Conservation (phyloP, 2,329 filamentous ascomycete genomes). For the Beauveria scarabaeidicola region DNA sequence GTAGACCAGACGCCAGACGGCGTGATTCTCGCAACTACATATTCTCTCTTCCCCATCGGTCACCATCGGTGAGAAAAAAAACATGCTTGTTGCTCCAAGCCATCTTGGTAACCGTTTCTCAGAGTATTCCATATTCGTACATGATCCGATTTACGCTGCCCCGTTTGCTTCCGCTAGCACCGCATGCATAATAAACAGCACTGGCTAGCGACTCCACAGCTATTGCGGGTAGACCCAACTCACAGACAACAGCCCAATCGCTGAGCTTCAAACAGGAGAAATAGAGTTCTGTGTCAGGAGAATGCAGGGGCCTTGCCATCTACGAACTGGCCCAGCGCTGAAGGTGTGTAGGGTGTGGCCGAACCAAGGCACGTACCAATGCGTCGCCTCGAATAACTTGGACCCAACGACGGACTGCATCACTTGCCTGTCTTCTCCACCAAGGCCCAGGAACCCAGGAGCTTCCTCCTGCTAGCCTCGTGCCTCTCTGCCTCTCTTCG, state of each 20-base stretch:
- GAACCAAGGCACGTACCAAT: not conserved
- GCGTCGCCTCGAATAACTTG: constrained; percentile 1
- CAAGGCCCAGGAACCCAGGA: not conserved
- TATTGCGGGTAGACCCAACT: not conserved
- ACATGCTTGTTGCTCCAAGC: too few relatives aligned
- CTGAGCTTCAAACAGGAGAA: not conserved
- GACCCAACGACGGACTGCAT: constrained; percentile 13
- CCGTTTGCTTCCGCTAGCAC: not conserved
- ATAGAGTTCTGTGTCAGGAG: constrained; percentile 7
- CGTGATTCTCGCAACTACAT: not conserved
- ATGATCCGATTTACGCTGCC: not conserved
- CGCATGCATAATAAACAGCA: not conserved
- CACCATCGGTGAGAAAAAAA: not conserved
- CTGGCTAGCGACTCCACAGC: not conserved
- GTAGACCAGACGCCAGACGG: not conserved
- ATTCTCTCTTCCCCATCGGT: not conserved
- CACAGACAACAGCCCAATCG: not conserved
- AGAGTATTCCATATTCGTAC: not conserved
- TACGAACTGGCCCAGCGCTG: not conserved
- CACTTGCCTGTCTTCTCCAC: constrained; percentile 12
- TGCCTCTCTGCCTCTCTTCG: not conserved
- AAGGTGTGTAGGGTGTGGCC: not conserved
- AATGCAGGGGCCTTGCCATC: not conserved
- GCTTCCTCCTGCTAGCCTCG: not conserved
- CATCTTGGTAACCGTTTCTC: not conserved